A percentile compares a stretch with the other conserved stretches of the same genome.
phyloP scores from a whole-genome alignment of 805 yeast species.

The Sugiyamaella valdiviana region DNA sequence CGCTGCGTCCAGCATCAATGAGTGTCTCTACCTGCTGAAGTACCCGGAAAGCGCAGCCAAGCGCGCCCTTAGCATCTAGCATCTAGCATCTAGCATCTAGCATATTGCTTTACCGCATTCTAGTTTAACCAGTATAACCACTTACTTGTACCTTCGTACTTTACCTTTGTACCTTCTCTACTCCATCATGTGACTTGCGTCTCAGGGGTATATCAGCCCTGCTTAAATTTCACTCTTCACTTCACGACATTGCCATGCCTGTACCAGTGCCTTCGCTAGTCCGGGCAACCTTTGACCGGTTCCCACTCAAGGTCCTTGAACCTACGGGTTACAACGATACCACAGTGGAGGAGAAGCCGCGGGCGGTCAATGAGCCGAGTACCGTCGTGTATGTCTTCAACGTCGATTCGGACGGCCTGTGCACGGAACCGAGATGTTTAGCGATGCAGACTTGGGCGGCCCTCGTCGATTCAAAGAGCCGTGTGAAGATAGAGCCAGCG shows the following conservation, averaged over 20 bases:
- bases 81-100: not conserved
- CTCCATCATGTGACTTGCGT: too few species aligned
- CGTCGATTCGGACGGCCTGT: constrained; percentile 14
- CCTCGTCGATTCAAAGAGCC: too few species aligned
- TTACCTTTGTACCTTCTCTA: too few species aligned
- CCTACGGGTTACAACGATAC: constrained; percentile 13
- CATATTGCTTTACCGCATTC: too few species aligned
- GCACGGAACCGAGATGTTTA: constrained; percentile 30
- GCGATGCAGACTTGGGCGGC: constrained; percentile 19
- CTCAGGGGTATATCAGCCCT: too few species aligned
- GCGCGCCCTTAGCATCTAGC: not conserved
- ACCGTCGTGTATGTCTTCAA: constrained; percentile 22
- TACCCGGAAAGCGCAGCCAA: constrained; percentile 16
- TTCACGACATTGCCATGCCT: constrained; percentile 7
- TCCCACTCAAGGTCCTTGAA: constrained; percentile 26
- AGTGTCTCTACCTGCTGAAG: constrained; percentile 25
- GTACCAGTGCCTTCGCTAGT: constrained; percentile 28
- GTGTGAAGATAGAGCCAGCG: not conserved
- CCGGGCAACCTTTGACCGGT: constrained; percentile 27
- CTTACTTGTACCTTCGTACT: too few species aligned
- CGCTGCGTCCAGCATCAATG: constrained; percentile 27
- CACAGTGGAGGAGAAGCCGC: too few species aligned
- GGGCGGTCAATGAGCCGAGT: not conserved
- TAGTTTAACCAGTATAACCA: too few species aligned
- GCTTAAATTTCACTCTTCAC: not conserved